Conservation (phyloP, 306 rosid species). For the Vicia faba region DNA sequence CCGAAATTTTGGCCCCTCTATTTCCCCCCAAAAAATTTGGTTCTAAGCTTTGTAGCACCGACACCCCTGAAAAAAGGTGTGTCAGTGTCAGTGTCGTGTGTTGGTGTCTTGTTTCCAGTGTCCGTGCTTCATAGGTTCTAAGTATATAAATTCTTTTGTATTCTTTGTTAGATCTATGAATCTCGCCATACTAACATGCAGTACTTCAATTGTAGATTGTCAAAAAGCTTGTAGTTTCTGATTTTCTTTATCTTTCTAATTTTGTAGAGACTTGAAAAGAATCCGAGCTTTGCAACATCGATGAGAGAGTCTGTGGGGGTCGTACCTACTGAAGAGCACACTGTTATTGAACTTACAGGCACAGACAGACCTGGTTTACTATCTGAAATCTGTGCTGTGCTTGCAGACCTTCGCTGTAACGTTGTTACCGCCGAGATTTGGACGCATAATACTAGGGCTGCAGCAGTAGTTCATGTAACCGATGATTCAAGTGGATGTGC, state of each 20-base stretch:
- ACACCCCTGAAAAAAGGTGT: too few species aligned
- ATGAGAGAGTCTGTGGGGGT: conserved; percentile 85
- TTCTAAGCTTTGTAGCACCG: neutral
- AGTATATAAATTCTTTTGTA: too few species aligned
- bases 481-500: conserved; percentile 70
- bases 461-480: conserved; percentile 88
- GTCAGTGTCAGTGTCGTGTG: too few species aligned
- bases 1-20: neutral
- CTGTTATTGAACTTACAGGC: conserved; percentile 88
- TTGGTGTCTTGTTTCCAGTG: too few species aligned
- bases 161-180: conserved; percentile 11
- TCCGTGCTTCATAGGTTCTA: too few species aligned
- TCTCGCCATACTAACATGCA: neutral
- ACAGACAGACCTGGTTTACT: conserved; percentile 93
- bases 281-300: conserved; percentile 70
- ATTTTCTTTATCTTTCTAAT: conserved; percentile 22
- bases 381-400: conserved; percentile 96
- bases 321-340: conserved; percentile 86
- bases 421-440: conserved; percentile 91
- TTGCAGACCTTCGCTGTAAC: conserved; percentile 80
- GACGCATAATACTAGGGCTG: conserved; percentile 96
- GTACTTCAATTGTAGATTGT: conserved; percentile 8
- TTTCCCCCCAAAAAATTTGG: neutral
- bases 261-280: conserved; percentile 82
- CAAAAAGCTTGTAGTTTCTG: conserved; percentile 15